Percentiles rank a stretch among this genome's conserved stretches.
Conservation (phyloP, 176 grass and related monocot species). For the Musa troglodytarum region DNA sequence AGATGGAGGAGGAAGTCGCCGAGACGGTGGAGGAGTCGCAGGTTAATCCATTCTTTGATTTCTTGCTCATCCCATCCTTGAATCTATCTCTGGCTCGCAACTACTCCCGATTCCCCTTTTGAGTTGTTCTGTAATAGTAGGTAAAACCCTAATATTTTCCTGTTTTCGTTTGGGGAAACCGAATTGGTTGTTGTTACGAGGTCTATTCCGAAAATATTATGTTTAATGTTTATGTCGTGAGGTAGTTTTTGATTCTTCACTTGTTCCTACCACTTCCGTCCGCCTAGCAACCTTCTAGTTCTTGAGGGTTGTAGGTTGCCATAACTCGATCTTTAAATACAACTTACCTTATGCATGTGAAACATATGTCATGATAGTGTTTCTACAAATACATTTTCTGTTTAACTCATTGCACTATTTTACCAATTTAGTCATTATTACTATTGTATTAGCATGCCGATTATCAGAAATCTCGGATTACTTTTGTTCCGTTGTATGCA, state of each 20-base stretch:
- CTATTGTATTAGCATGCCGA: not conserved
- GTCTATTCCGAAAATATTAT: not conserved
- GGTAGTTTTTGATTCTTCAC: not conserved
- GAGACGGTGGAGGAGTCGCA: slow-evolving; percentile 1
- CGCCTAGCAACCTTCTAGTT: not conserved
- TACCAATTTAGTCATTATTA: not conserved
- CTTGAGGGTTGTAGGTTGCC: not conserved
- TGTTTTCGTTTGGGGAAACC: too few relatives aligned
- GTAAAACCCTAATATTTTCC: too few relatives aligned
- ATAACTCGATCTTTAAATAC: too few relatives aligned
- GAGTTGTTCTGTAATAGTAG: not conserved
- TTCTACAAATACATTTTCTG: too few relatives aligned
- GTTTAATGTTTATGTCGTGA: not conserved
- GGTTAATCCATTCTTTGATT: not conserved
- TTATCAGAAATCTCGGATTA: not conserved
- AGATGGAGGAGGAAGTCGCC: slow-evolving; percentile 9
- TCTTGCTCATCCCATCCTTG: not conserved
- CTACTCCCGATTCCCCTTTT: not conserved
- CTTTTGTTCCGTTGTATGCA: not conserved
- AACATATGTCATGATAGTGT: too few relatives aligned
- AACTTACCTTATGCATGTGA: too few relatives aligned
- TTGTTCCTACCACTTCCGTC: not conserved
- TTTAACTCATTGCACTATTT: too few relatives aligned
- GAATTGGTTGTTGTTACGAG: not conserved
- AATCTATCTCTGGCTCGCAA: not conserved